A percentile compares a stretch with the other conserved stretches of the same genome.
phyloP scores from a whole-genome alignment of 495 filamentous ascomycete species.

The Recurvomyces mirabilis region DNA sequence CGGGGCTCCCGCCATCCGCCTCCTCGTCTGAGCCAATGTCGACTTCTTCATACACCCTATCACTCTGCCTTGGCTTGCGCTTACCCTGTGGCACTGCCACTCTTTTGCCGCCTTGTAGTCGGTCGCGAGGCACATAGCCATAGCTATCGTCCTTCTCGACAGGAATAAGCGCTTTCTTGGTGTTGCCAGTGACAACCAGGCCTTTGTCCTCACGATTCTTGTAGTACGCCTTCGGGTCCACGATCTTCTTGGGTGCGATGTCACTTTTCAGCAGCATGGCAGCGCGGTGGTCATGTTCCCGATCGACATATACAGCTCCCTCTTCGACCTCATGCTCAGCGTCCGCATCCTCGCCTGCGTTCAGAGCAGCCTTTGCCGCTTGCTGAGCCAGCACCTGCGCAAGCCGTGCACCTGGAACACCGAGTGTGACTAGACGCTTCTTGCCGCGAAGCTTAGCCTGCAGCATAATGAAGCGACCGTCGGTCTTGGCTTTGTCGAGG shows the following conservation, averaged over 20 bases:
- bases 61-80: conserved; percentile 1
- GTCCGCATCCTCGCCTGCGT: conserved; percentile 13
- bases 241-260: conserved; percentile 13
- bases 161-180: conserved; percentile 17
- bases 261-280: conserved; percentile 15
- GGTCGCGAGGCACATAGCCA: conserved; percentile 4
- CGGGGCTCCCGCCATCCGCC: background rate
- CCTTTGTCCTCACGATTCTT: conserved; percentile 9
- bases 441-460: conserved; percentile 28
- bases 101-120: conserved; percentile 5
- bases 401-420: conserved; percentile 6
- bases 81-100: background rate
- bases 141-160: conserved; percentile 22
- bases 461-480: conserved; percentile 29
- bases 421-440: conserved; percentile 27
- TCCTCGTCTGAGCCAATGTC: conserved; percentile 14
- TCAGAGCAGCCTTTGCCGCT: conserved; percentile 11
- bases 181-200: conserved; percentile 6
- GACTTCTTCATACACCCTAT: conserved; percentile 13
- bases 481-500: conserved; percentile 31
- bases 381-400: conserved; percentile 13
- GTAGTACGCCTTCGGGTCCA: conserved; percentile 7
- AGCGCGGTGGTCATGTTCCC: background rate
- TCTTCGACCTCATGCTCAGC: conserved; percentile 13
- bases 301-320: conserved; percentile 4